phyloP scores from a whole-genome alignment of 1,284 basidiomycete genomes.

The Schizophyllum amplum region DNA sequence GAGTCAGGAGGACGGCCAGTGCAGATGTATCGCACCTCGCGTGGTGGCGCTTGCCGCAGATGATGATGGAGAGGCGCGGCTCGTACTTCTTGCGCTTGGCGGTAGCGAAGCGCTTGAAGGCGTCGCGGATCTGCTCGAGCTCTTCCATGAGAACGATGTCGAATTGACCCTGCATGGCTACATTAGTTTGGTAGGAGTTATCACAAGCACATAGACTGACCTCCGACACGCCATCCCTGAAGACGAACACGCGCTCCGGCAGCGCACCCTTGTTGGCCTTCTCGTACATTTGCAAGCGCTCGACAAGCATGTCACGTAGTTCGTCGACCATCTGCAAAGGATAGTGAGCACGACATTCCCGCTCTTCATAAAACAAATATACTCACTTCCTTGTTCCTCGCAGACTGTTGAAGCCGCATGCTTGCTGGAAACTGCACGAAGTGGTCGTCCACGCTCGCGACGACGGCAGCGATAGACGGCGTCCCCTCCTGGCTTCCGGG shows the following conservation, averaged over 20 bases:
- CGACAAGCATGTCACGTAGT: constrained; percentile 57
- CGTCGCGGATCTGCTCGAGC: constrained; percentile 43
- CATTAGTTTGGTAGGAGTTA: background rate
- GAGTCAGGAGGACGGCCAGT: constrained; percentile 3
- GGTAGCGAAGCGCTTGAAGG: constrained; percentile 46
- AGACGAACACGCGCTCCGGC: constrained; percentile 61
- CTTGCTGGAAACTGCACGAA: constrained; percentile 69
- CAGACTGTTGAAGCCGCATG: constrained; percentile 48
- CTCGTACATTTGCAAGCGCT: constrained; percentile 53
- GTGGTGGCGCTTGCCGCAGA: constrained; percentile 77
- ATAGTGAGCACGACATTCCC: too few species aligned
- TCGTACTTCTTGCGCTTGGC: constrained; percentile 34
- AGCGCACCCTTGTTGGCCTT: constrained; percentile 38
- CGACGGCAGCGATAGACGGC: constrained; percentile 73
- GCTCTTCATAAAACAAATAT: too few species aligned
- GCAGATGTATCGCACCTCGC: constrained; percentile 32
- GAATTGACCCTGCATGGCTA: constrained; percentile 51
- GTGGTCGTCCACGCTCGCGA: constrained; percentile 56
- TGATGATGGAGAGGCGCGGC: constrained; percentile 61
- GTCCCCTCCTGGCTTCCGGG: constrained; percentile 47
- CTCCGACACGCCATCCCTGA: constrained; percentile 71
- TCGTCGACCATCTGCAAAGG: constrained; percentile 62
- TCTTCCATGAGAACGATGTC: constrained; percentile 49
- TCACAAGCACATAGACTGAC: constrained; percentile 24
- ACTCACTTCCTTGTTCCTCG: constrained; percentile 53